These are phyloP conservation scores for Amylocarpus encephaloides DNA, from an alignment of 2,329 filamentous ascomycete species.

Conservation along the genomic window DNA sequence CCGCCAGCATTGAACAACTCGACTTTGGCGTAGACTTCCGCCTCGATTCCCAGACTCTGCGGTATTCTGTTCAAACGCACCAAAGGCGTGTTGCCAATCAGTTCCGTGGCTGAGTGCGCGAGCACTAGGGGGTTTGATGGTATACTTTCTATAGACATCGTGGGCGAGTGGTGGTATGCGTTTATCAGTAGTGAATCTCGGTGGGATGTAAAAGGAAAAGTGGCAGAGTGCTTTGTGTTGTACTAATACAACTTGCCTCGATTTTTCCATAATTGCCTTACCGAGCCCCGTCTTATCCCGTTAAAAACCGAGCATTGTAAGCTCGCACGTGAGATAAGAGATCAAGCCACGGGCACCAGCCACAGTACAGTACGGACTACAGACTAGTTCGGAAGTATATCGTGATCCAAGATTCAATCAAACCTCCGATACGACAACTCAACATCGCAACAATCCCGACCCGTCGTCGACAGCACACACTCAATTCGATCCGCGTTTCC, in stretches of 20 bases:
- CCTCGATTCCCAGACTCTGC: conserved; percentile 81
- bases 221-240: too few relatives aligned
- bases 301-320: too few relatives aligned
- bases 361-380: too few relatives aligned
- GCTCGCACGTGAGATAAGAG: too few relatives aligned
- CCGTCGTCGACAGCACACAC: not conserved
- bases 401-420: not conserved
- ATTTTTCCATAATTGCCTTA: too few relatives aligned
- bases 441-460: not conserved
- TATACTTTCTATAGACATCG: conserved; percentile 20
- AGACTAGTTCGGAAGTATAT: too few relatives aligned
- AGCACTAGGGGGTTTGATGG: conserved; percentile 23
- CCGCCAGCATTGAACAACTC: conserved; percentile 93
- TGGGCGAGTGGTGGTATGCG: not conserved
- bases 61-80: conserved; percentile 91
- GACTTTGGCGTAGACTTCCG: conserved; percentile 83
- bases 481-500: not conserved
- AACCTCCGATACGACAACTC: not conserved
- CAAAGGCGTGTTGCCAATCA: conserved; percentile 95
- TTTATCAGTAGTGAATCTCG: not conserved
- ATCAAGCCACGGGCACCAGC: too few relatives aligned
- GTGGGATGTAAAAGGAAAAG: too few relatives aligned
- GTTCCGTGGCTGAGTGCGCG: conserved; percentile 64
- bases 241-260: too few relatives aligned
- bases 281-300: too few relatives aligned